These are phyloP conservation scores for Dactylonectria estremocensis DNA, from an alignment of 2,329 filamentous ascomycete species.

Conservation along the genomic window DNA sequence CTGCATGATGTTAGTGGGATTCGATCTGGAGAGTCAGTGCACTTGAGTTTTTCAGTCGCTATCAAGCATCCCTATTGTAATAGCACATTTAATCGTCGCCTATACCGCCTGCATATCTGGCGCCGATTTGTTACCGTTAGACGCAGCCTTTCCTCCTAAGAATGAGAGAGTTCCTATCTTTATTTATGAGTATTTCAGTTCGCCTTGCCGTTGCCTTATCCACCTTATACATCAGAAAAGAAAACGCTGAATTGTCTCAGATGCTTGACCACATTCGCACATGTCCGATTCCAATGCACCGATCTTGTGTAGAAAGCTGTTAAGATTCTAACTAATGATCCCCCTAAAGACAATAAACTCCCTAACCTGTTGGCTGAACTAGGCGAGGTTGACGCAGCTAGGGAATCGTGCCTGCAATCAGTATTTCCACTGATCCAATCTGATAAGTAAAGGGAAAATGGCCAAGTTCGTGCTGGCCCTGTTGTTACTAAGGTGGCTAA, in stretches of 20 bases:
- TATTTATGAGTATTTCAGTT: not conserved
- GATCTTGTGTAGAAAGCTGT: too few relatives aligned
- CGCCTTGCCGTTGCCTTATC: not conserved
- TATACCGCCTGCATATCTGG: too few relatives aligned
- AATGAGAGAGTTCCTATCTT: not conserved
- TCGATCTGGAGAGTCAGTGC: not conserved
- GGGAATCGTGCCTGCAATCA: not conserved
- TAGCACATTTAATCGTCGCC: not conserved
- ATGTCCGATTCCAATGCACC: too few relatives aligned
- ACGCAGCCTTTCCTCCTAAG: too few relatives aligned
- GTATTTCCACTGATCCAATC: not conserved
- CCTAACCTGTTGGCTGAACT: not conserved
- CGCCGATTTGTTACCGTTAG: too few relatives aligned
- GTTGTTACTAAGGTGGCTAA: not conserved
- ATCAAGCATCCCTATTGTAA: not conserved
- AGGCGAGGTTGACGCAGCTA: not conserved
- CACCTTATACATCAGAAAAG: not conserved
- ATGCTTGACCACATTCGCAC: too few relatives aligned
- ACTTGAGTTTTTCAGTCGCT: not conserved
- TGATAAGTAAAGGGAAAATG: not conserved
- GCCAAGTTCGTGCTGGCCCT: not conserved
- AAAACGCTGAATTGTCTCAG: not conserved
- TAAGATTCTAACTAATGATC: not conserved
- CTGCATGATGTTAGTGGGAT: not conserved
- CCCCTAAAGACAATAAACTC: not conserved